These are phyloP conservation scores for Kwoniella dejecticola DNA, from an alignment of 768 basidiomycete genomes.

Conservation along the genomic window DNA sequence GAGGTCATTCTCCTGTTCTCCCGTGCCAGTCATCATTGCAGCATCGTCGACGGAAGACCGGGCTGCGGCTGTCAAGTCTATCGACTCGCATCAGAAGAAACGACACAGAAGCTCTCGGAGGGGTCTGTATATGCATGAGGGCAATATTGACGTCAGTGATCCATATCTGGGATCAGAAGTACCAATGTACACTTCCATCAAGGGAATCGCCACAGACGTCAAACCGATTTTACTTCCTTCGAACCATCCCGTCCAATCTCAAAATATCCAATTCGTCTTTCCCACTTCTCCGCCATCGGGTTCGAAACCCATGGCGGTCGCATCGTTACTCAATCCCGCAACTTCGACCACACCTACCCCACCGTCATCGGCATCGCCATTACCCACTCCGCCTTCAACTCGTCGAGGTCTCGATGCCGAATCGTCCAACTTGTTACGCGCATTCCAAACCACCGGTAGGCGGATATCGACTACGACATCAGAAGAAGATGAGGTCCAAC, in stretches of 20 bases:
- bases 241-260: constrained; percentile 32
- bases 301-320: constrained; percentile 14
- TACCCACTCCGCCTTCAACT: constrained; percentile 22
- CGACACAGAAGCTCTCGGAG: constrained; percentile 36
- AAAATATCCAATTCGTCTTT: constrained; percentile 43
- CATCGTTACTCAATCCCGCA: constrained; percentile 16
- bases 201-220: constrained; percentile 28
- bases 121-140: constrained; percentile 50
- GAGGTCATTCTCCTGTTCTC: constrained; percentile 26
- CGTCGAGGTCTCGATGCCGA: constrained; percentile 9
- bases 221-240: constrained; percentile 41
- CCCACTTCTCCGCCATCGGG: constrained; percentile 32
- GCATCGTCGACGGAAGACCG: constrained; percentile 26
- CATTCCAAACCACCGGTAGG: constrained; percentile 38
- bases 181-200: constrained; percentile 18
- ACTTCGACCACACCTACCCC: neutral
- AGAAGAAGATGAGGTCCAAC: constrained; percentile 48
- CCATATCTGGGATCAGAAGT: constrained; percentile 7
- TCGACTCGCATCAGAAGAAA: constrained; percentile 18
- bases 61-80: constrained; percentile 16
- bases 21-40: constrained; percentile 34
- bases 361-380: neutral
- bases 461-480: constrained; percentile 47
- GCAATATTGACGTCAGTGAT: constrained; percentile 41
- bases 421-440: constrained; percentile 20